Conservation (phyloP, 768 basidiomycete species). For the Hericium erinaceus region DNA sequence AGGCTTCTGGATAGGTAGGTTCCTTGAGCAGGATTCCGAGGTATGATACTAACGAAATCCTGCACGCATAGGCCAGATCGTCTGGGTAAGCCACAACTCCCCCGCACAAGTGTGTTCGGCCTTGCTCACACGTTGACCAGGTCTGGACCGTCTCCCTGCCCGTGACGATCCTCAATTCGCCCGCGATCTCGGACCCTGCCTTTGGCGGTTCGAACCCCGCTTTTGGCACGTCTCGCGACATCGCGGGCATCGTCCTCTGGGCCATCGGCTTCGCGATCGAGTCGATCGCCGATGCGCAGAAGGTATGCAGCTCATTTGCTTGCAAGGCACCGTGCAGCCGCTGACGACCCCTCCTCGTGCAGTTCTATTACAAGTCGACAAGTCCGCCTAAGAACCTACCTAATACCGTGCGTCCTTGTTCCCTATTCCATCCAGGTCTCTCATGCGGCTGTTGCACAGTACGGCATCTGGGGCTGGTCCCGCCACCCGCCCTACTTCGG, state of each 20-base stretch:
- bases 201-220: conserved; percentile 38
- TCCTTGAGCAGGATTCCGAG: not conserved
- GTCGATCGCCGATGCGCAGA: conserved; percentile 46
- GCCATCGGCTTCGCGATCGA: conserved; percentile 49
- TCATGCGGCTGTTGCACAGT: conserved; percentile 19
- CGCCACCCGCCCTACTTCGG: conserved; percentile 68
- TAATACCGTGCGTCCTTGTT: conserved; percentile 27
- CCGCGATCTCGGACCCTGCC: conserved; percentile 41
- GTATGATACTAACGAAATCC: not conserved
- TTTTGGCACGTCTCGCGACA: conserved; percentile 56
- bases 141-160: conserved; percentile 59
- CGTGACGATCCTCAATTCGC: conserved; percentile 57
- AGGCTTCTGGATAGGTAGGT: conserved; percentile 49
- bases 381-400: conserved; percentile 42
- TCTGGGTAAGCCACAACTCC: conserved; percentile 38
- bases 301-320: conserved; percentile 25
- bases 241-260: conserved; percentile 56
- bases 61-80: conserved; percentile 36
- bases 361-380: conserved; percentile 45
- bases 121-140: conserved; percentile 17
- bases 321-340: not conserved
- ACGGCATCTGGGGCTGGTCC: conserved; percentile 46
- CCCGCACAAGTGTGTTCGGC: not conserved
- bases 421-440: not conserved
- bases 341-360: not conserved